A percentile compares a stretch with the other conserved stretches of the same genome.
Evolutionary conservation across 139 green algal genomes (phyloP).

Genomic region (Trebouxia sp.): DNA sequence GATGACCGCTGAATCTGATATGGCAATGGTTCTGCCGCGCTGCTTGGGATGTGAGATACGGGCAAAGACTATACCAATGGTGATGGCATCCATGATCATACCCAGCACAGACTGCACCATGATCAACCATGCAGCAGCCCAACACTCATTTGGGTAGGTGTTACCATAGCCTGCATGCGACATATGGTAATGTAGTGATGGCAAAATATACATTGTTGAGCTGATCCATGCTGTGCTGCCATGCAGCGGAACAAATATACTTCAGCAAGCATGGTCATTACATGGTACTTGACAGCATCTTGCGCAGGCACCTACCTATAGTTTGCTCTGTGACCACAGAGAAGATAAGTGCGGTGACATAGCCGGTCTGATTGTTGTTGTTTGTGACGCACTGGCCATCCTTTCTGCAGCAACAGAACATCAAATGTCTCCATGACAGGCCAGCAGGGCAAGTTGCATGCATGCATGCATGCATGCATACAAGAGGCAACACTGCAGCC

Average conservation of each 20-base stretch:
- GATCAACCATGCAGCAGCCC: slow-evolving; percentile 59
- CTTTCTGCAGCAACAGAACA: neutral
- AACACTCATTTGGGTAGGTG: slow-evolving; percentile 73
- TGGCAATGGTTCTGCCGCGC: slow-evolving; percentile 80
- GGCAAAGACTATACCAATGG: slow-evolving; percentile 83
- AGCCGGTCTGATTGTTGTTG: slow-evolving; percentile 56
- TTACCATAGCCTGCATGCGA: slow-evolving; percentile 69
- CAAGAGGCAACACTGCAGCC: neutral
- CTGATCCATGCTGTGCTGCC: neutral
- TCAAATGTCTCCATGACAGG: neutral
- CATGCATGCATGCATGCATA: neutral
- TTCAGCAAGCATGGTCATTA: neutral
- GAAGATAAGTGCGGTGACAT: slow-evolving; percentile 65
- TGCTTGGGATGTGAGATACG: slow-evolving; percentile 81
- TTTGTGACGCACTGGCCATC: slow-evolving; percentile 32
- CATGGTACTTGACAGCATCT: neutral
- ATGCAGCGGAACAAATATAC: neutral
- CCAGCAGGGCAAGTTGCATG: neutral
- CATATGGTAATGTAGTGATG: neutral
- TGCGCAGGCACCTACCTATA: slow-evolving; percentile 54
- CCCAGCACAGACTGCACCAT: slow-evolving; percentile 69
- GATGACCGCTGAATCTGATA: slow-evolving; percentile 79
- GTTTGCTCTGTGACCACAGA: slow-evolving; percentile 73
- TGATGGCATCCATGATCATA: slow-evolving; percentile 73
- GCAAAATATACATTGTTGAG: neutral